Percentiles rank a stretch among this genome's conserved stretches.
Conservation (phyloP, 768 basidiomycete genomes). For the Cyclocybe cylindracea region DNA sequence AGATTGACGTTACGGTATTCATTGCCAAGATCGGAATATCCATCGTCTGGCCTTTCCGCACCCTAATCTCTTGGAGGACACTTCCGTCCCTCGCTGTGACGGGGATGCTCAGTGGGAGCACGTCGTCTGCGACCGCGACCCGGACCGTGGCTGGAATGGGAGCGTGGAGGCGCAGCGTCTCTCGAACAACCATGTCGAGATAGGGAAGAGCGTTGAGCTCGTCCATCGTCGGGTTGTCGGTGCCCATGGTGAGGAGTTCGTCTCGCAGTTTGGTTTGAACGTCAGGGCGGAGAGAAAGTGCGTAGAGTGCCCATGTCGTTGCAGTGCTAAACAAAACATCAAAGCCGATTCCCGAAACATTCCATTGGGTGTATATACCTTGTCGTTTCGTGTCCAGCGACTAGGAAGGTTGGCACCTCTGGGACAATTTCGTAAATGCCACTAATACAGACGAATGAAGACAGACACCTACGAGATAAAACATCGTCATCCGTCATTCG, state of each 20-base stretch:
- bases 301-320: conserved; percentile 60
- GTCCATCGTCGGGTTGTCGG: conserved; percentile 67
- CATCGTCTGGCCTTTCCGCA: conserved; percentile 43
- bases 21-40: conserved; percentile 51
- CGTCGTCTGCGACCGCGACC: conserved; percentile 48
- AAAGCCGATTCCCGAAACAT: background rate
- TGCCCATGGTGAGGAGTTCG: conserved; percentile 51
- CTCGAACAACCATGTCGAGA: conserved; percentile 63
- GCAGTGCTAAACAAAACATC: conserved; percentile 31
- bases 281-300: conserved; percentile 46
- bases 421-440: background rate
- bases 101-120: conserved; percentile 49
- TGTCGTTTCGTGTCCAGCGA: conserved; percentile 57
- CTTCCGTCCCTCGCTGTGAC: conserved; percentile 45
- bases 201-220: conserved; percentile 64
- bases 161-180: conserved; percentile 56
- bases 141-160: conserved; percentile 49
- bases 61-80: conserved; percentile 38
- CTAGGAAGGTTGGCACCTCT: conserved; percentile 58
- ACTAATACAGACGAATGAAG: background rate
- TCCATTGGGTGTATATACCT: conserved; percentile 27
- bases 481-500: conserved; percentile 61
- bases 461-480: conserved; percentile 37
- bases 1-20: conserved; percentile 51
- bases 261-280: conserved; percentile 57